Evolutionary conservation across 2,329 filamentous ascomycete species (phyloP).

Genomic region (Hymenoscyphus infarciens): DNA sequence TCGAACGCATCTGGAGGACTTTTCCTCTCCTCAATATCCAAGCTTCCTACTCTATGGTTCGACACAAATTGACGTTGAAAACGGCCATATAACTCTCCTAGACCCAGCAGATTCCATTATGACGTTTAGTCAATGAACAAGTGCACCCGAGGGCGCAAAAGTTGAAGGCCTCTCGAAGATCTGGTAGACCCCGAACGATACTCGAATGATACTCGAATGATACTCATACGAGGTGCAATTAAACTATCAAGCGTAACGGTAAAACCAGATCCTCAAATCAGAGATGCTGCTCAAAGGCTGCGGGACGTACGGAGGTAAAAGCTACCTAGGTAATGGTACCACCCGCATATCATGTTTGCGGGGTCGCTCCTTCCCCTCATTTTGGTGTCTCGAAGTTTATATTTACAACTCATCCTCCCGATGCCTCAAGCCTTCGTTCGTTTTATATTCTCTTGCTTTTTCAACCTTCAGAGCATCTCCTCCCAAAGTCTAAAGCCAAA

Average conservation of each 20-base stretch:
- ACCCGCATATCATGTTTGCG: neutral
- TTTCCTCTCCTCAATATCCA: no score
- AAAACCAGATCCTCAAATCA: neutral
- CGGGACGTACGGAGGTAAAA: neutral
- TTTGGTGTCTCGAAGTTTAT: neutral
- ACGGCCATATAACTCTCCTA: no score
- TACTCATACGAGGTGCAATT: no score
- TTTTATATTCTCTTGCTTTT: neutral
- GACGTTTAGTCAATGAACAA: no score
- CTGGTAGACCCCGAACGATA: no score
- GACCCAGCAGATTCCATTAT: no score
- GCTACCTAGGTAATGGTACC: neutral
- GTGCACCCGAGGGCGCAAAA: neutral
- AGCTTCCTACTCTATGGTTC: no score
- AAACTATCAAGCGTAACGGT: no score
- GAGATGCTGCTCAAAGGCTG: neutral
- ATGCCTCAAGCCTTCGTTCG: neutral
- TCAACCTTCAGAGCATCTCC: neutral
- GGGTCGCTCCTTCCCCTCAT: neutral
- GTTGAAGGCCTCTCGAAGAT: neutral
- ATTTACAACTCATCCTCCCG: neutral
- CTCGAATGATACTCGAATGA: no score
- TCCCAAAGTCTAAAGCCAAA: neutral
- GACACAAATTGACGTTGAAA: no score
- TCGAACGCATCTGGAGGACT: no score